Conservation (phyloP, 2,329 filamentous ascomycete genomes). For the Colletotrichum agaves region DNA sequence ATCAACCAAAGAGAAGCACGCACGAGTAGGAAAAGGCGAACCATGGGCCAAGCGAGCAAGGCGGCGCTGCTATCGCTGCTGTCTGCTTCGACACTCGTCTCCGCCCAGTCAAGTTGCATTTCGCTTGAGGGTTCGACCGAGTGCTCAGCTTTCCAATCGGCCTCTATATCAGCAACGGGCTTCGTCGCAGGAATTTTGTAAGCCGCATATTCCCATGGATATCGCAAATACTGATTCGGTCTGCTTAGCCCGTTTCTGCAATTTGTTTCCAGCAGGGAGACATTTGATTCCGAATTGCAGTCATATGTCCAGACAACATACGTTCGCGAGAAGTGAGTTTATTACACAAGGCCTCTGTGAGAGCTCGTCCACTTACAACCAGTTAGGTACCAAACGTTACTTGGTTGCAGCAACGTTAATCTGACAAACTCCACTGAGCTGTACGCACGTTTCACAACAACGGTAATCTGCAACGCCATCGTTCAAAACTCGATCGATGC, state of each 20-base stretch:
- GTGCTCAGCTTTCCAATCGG: slow-evolving; percentile 78
- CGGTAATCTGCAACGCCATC: slow-evolving; percentile 91
- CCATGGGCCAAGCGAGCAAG: slow-evolving; percentile 11
- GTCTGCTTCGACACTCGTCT: slow-evolving; percentile 50
- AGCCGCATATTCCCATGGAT: slow-evolving; percentile 45
- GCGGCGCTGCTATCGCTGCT: slow-evolving; percentile 42
- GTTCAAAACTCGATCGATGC: slow-evolving; percentile 84
- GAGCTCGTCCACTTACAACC: not conserved
- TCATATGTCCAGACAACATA: slow-evolving; percentile 81
- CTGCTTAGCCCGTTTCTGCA: slow-evolving; percentile 80
- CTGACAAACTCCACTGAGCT: slow-evolving; percentile 81
- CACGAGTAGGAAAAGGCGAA: not conserved
- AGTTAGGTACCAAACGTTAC: slow-evolving; percentile 78
- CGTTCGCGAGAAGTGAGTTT: slow-evolving; percentile 78
- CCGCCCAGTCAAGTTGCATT: slow-evolving; percentile 60
- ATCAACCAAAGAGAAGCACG: not conserved
- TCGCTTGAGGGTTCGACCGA: slow-evolving; percentile 75
- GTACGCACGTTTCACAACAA: slow-evolving; percentile 94
- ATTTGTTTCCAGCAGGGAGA: slow-evolving; percentile 78
- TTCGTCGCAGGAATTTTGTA: slow-evolving; percentile 72
- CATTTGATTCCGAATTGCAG: slow-evolving; percentile 81
- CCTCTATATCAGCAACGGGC: slow-evolving; percentile 75
- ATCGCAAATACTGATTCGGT: slow-evolving; percentile 36
- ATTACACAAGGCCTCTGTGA: not conserved
- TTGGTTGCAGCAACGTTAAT: slow-evolving; percentile 84